Base-by-base conservation (phyloP, 495 filamentous ascomycete species). In the Talaromyces nanjingensis region DNA sequence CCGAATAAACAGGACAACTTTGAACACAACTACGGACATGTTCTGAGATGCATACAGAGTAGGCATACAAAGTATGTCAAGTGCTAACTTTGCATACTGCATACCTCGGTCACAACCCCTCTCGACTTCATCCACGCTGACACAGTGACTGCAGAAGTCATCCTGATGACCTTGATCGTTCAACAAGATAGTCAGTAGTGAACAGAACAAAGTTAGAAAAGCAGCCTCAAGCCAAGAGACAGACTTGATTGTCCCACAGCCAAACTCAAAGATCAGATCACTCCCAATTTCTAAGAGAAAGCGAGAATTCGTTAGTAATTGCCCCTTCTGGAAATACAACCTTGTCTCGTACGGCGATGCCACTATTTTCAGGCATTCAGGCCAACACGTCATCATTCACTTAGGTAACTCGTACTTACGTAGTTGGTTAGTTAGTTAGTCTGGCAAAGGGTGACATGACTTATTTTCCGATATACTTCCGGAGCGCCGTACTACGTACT, bases 391-490 rank as follows among this genome's bases (percentile, higher is more conserved):
- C 45, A 49, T 20, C 45, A 49, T 18, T 49, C 18, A 18, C 33
- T 9, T 37, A 37, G 33, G 8, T 12, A 37, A 37, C 33, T 37
- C 2, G 11, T 9, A 8, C 0, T 6, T 37, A 8, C 0, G 0
- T 37, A 12, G 33, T 37, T 12, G 27, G 27, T 27, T 27, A 4
- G 27, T 27, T 27, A 27, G 4, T 27, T 27, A 27, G 27, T 5
- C 27, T 27, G 33, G 33, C 33, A 37, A 11, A 37, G 9, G 29
- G 4, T 31, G 29, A 9, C 33, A 37, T 37, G 8, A 52, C 47
- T 56, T 56, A 22, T 24, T 22, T 24, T 56, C 53, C 53, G 53
- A 56, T 56, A 56, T 56, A 56, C 24, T 56, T 56, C 53, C 53
- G 18, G 45, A 49, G n/a, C n/a, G 22, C 22, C 22, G 22, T n/a